These are phyloP conservation scores for Amanita pallidorosea DNA, from an alignment of 768 basidiomycete genomes.

Conservation along the genomic window DNA sequence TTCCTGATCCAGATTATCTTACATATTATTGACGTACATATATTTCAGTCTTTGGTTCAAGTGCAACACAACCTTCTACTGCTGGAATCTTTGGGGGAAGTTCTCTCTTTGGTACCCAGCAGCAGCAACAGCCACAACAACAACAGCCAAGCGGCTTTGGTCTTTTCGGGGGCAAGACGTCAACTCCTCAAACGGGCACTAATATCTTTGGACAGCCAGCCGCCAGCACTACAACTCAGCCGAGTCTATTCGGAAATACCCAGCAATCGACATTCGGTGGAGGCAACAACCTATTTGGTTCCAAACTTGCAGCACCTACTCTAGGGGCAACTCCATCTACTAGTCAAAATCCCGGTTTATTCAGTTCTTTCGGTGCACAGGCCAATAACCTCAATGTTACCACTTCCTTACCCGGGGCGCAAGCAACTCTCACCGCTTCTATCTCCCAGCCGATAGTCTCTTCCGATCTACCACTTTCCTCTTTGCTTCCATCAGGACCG, in stretches of 20 bases:
- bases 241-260: conserved; percentile 39
- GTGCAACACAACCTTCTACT: conserved; percentile 2
- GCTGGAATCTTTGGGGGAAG: conserved; percentile 13
- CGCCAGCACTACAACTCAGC: conserved; percentile 16
- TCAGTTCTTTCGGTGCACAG: conserved; percentile 25
- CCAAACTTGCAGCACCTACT: conserved; percentile 38
- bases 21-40: background rate
- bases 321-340: conserved; percentile 33
- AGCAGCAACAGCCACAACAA: conserved; percentile 14
- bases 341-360: conserved; percentile 28
- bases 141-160: conserved; percentile 26
- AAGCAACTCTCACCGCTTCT: conserved; percentile 67
- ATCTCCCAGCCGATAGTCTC: conserved; percentile 74
- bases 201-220: conserved; percentile 32
- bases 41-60: conserved; percentile 1
- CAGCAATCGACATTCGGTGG: conserved; percentile 32
- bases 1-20: background rate
- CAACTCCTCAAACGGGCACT: conserved; percentile 18
- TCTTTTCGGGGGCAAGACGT: conserved; percentile 35
- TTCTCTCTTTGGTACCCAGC: conserved; percentile 12
- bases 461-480: conserved; percentile 61
- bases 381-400: conserved; percentile 29
- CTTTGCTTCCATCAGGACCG: conserved; percentile 63
- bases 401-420: conserved; percentile 30
- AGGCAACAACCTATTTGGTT: conserved; percentile 31